These are phyloP conservation scores for Neoarthrinium moseri DNA, from an alignment of 2,329 filamentous ascomycete species.

Conservation along the genomic window DNA sequence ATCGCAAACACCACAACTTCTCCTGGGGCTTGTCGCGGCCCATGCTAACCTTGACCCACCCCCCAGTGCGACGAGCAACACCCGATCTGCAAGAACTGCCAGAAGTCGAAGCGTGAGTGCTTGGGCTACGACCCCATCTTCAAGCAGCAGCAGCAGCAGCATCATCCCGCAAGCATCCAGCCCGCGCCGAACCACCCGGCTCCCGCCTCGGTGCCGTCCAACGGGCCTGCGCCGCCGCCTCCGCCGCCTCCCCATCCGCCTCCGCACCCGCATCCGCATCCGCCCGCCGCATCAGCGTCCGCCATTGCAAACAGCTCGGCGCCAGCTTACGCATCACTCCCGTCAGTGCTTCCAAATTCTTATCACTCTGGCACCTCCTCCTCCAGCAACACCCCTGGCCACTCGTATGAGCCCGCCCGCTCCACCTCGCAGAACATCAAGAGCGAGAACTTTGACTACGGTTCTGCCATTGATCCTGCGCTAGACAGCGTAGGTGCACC, in stretches of 20 bases:
- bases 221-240: conserved; percentile 11
- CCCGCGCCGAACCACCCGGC: conserved; percentile 56
- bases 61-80: conserved; percentile 91
- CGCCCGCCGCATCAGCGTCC: conserved; percentile 18
- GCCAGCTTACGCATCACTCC: conserved; percentile 23
- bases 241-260: neutral
- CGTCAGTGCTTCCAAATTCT: conserved; percentile 25
- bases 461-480: conserved; percentile 64
- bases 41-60: no score
- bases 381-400: conserved; percentile 27
- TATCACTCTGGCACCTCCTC: conserved; percentile 24
- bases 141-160: conserved; percentile 64
- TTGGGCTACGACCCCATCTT: conserved; percentile 86
- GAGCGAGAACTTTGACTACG: conserved; percentile 52
- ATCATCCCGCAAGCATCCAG: conserved; percentile 69
- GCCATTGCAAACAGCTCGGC: conserved; percentile 18
- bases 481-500: conserved; percentile 46
- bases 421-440: conserved; percentile 33
- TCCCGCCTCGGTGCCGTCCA: conserved; percentile 22
- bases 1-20: neutral
- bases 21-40: no score
- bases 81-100: conserved; percentile 86
- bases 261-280: no score
- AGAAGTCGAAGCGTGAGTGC: conserved; percentile 85
- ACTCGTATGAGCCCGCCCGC: conserved; percentile 28